These are phyloP conservation scores for Curvularia lunata DNA, from an alignment of 2,329 filamentous ascomycete genomes.

Conservation along the genomic window DNA sequence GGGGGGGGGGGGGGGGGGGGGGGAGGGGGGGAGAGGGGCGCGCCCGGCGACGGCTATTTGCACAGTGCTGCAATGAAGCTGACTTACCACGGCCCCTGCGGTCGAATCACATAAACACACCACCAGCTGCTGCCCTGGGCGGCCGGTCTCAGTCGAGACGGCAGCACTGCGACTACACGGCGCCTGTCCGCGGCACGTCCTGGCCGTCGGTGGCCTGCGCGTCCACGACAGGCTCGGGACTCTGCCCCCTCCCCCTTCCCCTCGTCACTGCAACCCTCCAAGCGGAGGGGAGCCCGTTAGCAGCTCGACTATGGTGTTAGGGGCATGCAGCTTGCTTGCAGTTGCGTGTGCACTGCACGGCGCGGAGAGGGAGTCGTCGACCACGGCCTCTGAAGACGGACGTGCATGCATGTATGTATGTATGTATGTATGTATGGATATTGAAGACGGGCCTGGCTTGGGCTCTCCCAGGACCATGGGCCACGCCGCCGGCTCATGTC, in stretches of 20 bases:
- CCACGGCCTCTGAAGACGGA: background rate
- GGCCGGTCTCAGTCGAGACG: constrained; percentile 3
- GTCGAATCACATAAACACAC: constrained; percentile 1
- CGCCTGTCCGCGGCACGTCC: background rate
- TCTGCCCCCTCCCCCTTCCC: too few relatives aligned
- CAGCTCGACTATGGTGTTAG: constrained; percentile 4
- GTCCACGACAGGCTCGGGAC: too few relatives aligned
- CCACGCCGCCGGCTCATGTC: constrained; percentile 18
- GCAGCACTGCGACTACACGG: background rate
- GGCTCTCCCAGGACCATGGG: constrained; percentile 14
- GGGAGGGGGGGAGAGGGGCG: too few relatives aligned
- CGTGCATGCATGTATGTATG: background rate
- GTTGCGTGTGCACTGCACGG: constrained; percentile 1
- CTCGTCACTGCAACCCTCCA: too few relatives aligned
- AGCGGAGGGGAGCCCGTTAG: background rate
- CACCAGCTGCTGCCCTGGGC: background rate
- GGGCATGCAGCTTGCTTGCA: constrained; percentile 13
- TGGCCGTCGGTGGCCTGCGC: too few relatives aligned
- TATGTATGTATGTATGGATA: too few relatives aligned
- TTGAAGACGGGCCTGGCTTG: too few relatives aligned
- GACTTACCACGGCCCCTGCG: constrained; percentile 1
- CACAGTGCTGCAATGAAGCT: background rate
- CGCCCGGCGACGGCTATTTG: too few relatives aligned
- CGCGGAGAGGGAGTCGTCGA: background rate
- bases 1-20: too few relatives aligned